Percentiles rank a stretch among this genome's conserved stretches.
These are phyloP conservation scores for Medicago lupulina DNA, from an alignment of 306 rosid species.

Conservation along the genomic window DNA sequence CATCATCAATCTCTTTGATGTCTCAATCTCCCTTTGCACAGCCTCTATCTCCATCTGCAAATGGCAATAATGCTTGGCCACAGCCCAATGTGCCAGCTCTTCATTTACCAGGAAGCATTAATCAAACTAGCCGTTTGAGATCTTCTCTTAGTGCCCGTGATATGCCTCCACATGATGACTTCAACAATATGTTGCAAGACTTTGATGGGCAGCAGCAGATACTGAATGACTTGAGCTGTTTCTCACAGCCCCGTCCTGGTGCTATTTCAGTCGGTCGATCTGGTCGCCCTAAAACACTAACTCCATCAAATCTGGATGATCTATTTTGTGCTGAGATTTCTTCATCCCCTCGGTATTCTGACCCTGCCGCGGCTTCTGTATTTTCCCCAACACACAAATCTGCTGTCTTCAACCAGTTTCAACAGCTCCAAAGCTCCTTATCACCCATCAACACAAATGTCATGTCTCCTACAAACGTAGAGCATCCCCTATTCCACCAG, in stretches of 20 bases:
- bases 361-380: constrained; percentile 59
- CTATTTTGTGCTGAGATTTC: constrained; percentile 77
- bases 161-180: constrained; percentile 59
- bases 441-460: constrained; percentile 79
- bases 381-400: constrained; percentile 88
- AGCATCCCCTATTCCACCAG: constrained; percentile 70
- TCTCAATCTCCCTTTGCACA: constrained; percentile 79
- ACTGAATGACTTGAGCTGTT: constrained; percentile 69
- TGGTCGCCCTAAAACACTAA: constrained; percentile 68
- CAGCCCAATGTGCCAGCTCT: constrained; percentile 90
- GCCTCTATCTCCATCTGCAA: constrained; percentile 80
- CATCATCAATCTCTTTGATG: constrained; percentile 75
- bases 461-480: constrained; percentile 70
- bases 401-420: constrained; percentile 76
- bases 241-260: constrained; percentile 63
- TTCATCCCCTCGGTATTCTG: constrained; percentile 78
- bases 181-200: constrained; percentile 59
- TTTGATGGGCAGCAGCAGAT: constrained; percentile 71
- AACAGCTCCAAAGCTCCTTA: constrained; percentile 74
- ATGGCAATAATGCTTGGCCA: constrained; percentile 67
- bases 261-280: constrained; percentile 56
- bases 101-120: constrained; percentile 81
- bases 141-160: constrained; percentile 88
- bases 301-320: constrained; percentile 88
- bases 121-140: constrained; percentile 87